These are phyloP conservation scores for Ocimum tenuiflorum DNA, from an alignment of 257 asterid species.

Conservation along the genomic window DNA sequence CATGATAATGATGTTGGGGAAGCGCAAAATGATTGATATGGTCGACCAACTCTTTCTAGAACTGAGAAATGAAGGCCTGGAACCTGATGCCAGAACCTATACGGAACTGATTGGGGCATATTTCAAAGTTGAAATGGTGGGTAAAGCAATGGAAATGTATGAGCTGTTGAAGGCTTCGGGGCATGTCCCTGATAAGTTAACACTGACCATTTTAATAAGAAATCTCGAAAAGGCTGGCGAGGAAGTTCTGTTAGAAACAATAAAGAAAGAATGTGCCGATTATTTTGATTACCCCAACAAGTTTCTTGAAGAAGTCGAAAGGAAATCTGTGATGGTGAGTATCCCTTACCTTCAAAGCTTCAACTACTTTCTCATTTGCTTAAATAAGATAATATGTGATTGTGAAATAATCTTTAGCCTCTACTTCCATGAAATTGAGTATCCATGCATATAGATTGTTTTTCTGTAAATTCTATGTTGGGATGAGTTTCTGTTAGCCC, in stretches of 20 bases:
- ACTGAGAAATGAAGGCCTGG: constrained; percentile 44
- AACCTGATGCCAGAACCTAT: constrained; percentile 54
- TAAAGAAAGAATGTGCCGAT: constrained; percentile 50
- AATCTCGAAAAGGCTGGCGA: constrained; percentile 59
- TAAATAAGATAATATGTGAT: background rate
- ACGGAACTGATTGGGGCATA: constrained; percentile 72
- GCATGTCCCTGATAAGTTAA: constrained; percentile 52
- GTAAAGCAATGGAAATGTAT: constrained; percentile 53
- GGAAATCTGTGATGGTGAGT: constrained; percentile 36
- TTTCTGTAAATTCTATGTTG: background rate
- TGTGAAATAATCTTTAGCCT: background rate
- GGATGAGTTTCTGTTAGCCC: background rate
- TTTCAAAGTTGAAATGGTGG: constrained; percentile 46
- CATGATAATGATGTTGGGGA: constrained; percentile 57
- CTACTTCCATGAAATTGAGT: background rate
- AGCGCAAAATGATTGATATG: constrained; percentile 45
- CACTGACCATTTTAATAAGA: constrained; percentile 47
- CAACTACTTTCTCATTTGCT: background rate
- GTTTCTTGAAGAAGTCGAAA: constrained; percentile 47
- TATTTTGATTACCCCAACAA: constrained; percentile 51
- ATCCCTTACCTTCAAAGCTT: background rate
- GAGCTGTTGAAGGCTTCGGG: constrained; percentile 65
- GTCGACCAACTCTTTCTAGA: constrained; percentile 43
- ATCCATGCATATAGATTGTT: background rate
- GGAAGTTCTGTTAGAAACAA: constrained; percentile 29